Evolutionary conservation across 805 yeast species (phyloP).

Genomic region (Spathaspora passalidarum): DNA sequence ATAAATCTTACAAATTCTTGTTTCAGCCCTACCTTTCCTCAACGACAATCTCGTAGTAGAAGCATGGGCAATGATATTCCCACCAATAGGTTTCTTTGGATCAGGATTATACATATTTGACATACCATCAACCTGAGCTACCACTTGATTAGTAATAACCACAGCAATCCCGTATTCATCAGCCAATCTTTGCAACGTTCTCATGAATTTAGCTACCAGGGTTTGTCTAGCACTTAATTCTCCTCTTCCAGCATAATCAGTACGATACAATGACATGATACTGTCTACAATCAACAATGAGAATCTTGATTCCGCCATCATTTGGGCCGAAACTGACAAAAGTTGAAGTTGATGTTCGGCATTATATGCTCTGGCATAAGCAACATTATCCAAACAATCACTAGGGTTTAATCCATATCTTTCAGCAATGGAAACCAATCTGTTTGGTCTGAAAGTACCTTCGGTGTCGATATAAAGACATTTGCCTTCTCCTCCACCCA

Average conservation of each 20-base stretch:
- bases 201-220: constrained; percentile 90
- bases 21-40: constrained; percentile 88
- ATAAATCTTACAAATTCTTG: constrained; percentile 89
- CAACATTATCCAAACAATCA: constrained; percentile 94
- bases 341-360: constrained; percentile 93
- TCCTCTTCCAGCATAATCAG: constrained; percentile 94
- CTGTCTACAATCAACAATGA: constrained; percentile 92
- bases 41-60: constrained; percentile 91
- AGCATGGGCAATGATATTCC: constrained; percentile 95
- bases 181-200: constrained; percentile 87
- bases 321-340: constrained; percentile 83
- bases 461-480: constrained; percentile 95
- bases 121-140: constrained; percentile 96
- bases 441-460: constrained; percentile 91
- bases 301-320: constrained; percentile 95
- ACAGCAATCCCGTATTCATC: constrained; percentile 98
- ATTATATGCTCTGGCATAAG: constrained; percentile 95
- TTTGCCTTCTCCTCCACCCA: constrained; percentile 99
- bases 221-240: constrained; percentile 92
- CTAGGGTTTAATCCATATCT: constrained; percentile 89
- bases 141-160: constrained; percentile 89
- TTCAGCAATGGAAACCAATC: constrained; percentile 85
- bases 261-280: constrained; percentile 92
- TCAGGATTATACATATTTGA: constrained; percentile 82
- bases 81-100: constrained; percentile 98